These are phyloP conservation scores for Thuidium tamariscinum DNA, from an alignment of 225 moss, liverwort and hornwort species.

Conservation along the genomic window DNA sequence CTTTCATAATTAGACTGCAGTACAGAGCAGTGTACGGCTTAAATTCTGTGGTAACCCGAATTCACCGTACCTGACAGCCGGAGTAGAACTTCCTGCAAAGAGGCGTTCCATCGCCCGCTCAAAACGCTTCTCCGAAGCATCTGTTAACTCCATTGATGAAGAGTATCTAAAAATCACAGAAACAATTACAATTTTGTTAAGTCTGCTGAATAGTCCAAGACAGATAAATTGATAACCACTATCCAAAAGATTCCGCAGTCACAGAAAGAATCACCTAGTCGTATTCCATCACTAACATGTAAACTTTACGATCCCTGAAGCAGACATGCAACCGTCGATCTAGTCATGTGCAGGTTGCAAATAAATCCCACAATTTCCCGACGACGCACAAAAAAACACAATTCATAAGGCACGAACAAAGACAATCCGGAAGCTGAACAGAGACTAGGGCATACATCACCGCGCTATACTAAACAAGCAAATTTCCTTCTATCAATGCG, in stretches of 20 bases:
- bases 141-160: slow-evolving; percentile 33
- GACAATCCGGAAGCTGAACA: neutral
- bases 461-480: neutral
- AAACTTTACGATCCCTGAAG: neutral
- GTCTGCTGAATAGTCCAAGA: neutral
- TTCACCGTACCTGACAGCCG: slow-evolving; percentile 53
- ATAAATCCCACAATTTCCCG: neutral
- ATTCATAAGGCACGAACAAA: neutral
- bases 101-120: slow-evolving; percentile 81
- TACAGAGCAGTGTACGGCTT: neutral
- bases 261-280: neutral
- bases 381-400: neutral
- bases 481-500: neutral
- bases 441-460: neutral
- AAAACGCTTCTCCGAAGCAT: slow-evolving; percentile 58
- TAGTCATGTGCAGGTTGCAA: neutral
- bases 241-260: neutral
- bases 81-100: slow-evolving; percentile 50
- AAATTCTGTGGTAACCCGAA: neutral
- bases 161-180: neutral
- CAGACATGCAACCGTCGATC: neutral
- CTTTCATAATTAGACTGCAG: neutral
- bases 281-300: neutral
- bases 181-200: neutral
- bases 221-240: neutral